phyloP scores from a whole-genome alignment of 116 monocot species.

The Trichopus zeylanicus region DNA sequence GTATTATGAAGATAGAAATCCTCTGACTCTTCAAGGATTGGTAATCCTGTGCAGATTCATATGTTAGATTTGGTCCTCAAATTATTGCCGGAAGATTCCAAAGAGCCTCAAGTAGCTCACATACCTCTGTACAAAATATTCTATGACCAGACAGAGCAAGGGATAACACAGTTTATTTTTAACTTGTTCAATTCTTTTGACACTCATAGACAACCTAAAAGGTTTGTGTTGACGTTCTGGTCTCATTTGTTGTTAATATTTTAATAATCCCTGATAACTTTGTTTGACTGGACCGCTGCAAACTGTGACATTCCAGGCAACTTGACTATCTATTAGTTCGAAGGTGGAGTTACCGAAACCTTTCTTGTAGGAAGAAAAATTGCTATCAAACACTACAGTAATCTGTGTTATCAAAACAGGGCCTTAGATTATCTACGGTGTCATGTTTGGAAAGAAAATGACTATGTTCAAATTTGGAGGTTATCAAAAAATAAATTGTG shows the following conservation, averaged over 20 bases:
- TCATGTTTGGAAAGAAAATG: too few relatives aligned
- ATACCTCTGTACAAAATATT: slow-evolving; percentile 84
- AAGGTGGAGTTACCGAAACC: too few relatives aligned
- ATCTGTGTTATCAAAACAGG: too few relatives aligned
- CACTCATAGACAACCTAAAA: slow-evolving; percentile 79
- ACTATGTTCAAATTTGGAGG: too few relatives aligned
- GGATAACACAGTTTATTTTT: slow-evolving; percentile 71
- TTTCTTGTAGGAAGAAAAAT: too few relatives aligned
- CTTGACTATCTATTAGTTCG: too few relatives aligned
- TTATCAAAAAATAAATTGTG: too few relatives aligned
- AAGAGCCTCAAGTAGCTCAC: slow-evolving; percentile 70
- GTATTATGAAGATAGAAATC: too few relatives aligned
- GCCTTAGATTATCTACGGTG: too few relatives aligned
- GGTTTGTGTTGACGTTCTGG: slow-evolving; percentile 31
- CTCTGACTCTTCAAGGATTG: background rate
- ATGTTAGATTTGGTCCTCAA: slow-evolving; percentile 85
- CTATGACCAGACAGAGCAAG: slow-evolving; percentile 96
- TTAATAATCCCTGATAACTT: background rate
- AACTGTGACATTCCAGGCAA: too few relatives aligned
- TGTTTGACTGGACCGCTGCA: background rate
- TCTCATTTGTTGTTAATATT: background rate
- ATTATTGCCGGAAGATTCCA: slow-evolving; percentile 67
- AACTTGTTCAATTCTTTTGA: slow-evolving; percentile 76
- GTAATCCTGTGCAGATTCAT: slow-evolving; percentile 48
- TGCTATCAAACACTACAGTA: too few relatives aligned